These are phyloP conservation scores for Ascochyta rabiei DNA, from an alignment of 2,329 filamentous ascomycete genomes.

Conservation along the genomic window DNA sequence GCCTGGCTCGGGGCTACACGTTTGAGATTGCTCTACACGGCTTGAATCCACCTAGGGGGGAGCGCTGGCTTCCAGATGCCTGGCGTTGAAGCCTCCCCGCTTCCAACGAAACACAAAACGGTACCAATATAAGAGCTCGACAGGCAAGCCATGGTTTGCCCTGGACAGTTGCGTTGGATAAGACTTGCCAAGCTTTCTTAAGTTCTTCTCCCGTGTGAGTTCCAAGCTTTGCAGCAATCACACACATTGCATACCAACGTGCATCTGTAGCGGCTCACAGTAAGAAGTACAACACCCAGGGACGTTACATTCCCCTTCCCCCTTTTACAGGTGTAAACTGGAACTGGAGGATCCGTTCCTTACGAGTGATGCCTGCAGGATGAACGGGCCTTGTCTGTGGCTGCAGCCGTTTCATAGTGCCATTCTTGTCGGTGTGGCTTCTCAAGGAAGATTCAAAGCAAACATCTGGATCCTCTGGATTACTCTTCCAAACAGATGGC, in stretches of 20 bases:
- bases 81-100: slow-evolving; percentile 10
- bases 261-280: slow-evolving; percentile 15
- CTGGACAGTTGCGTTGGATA: slow-evolving; percentile 19
- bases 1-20: not conserved
- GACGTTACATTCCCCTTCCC: not conserved
- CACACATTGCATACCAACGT: slow-evolving; percentile 15
- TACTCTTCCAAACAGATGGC: not conserved
- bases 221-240: slow-evolving; percentile 18
- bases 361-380: not conserved
- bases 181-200: slow-evolving; percentile 37
- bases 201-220: slow-evolving; percentile 1
- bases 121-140: slow-evolving; percentile 4
- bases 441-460: not conserved
- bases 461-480: not conserved
- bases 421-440: slow-evolving; percentile 19
- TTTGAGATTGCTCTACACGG: not conserved
- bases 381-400: slow-evolving; percentile 1
- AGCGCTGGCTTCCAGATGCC: not conserved
- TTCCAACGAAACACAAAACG: slow-evolving; percentile 8
- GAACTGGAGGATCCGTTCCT: not conserved
- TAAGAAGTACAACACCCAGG: not conserved
- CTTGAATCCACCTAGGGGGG: not conserved
- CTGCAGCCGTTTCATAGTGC: slow-evolving; percentile 24
- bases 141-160: slow-evolving; percentile 20
- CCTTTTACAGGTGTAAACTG: not conserved